Evolutionary conservation across 2,329 filamentous ascomycete genomes (phyloP), one percentile per base, ranked within the genome.

Genomic region (Hymenoscyphus repandus): DNA sequence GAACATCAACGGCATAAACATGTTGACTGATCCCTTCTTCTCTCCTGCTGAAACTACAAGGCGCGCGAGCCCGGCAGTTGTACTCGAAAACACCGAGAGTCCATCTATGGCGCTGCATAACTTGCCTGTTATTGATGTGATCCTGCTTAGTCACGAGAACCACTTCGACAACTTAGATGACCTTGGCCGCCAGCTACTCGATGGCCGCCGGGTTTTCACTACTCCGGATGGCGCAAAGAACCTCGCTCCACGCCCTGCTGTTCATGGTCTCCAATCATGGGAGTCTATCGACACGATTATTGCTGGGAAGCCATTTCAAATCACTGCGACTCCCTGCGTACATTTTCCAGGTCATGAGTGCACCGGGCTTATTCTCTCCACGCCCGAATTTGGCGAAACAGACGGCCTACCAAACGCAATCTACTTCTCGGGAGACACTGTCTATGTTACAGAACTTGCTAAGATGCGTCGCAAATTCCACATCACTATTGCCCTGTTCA

Each of bases 141-240:
- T 34, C 32, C 32, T 34, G 9, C 32, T 34, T 9, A 34, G 32
- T 13, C 32, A 78, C 51, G 75, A 77, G 58, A 72, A 77, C 58
- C 74, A 77, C 50, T 63, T 65, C 0, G 74, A 77, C 53, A 77
- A 77, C 52, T 66, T 78, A 2, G 74, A 78, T 32, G 65, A 69
- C 2, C 55, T 70, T 0, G 74, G 75, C 18, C 73, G 74, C 4
- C 66, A 56, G 6, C 65, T 76, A 0, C 68, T 77, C 5, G 66
- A 76, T 43, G 74, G 71, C 3, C 72, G 72, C 6, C 62, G 59
- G 2, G 74, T 77, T 4, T 62, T 0, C 15, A 34, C 32, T 13
- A 34, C 32, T 13, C 9, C 9, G 9, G 32, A 34, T 13, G 32
- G 32, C 9, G 32, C 32, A 9, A 34, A 34, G 32, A 34, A 34